phyloP scores from a whole-genome alignment of 371 early-diverging fungal genomes.

The Capniomyces stellatus region DNA sequence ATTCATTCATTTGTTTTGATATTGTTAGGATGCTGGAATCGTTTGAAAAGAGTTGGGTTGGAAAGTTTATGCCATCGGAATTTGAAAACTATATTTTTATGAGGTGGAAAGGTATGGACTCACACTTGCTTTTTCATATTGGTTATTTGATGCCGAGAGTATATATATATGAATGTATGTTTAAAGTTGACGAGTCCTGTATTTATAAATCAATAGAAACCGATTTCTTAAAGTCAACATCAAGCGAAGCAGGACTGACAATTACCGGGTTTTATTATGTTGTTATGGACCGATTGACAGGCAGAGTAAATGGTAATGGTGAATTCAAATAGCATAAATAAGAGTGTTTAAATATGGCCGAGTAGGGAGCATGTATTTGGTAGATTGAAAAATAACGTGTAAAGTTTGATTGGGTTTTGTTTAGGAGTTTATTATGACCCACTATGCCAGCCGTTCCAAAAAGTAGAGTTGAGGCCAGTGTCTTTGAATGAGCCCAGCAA shows the following conservation, averaged over 20 bases:
- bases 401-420: no score
- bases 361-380: neutral
- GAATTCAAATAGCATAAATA: neutral
- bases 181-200: no score
- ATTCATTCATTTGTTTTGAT: no score
- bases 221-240: conserved; percentile 29
- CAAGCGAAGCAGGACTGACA: conserved; percentile 30
- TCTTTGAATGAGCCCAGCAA: neutral
- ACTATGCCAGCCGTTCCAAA: neutral
- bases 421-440: no score
- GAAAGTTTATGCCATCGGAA: conserved; percentile 19
- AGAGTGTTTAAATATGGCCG: no score
- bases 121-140: conserved; percentile 10
- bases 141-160: no score
- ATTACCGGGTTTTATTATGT: conserved; percentile 41
- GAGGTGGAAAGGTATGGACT: conserved; percentile 35
- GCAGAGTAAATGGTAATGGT: conserved; percentile 28
- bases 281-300: conserved; percentile 30
- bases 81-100: conserved; percentile 32
- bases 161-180: no score
- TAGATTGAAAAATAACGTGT: neutral
- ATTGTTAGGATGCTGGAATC: no score
- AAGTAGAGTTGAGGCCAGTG: neutral
- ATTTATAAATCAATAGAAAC: no score
- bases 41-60: neutral